These are phyloP conservation scores for Colletotrichum tamarilloi DNA, from an alignment of 2,329 filamentous ascomycete genomes.

Conservation along the genomic window DNA sequence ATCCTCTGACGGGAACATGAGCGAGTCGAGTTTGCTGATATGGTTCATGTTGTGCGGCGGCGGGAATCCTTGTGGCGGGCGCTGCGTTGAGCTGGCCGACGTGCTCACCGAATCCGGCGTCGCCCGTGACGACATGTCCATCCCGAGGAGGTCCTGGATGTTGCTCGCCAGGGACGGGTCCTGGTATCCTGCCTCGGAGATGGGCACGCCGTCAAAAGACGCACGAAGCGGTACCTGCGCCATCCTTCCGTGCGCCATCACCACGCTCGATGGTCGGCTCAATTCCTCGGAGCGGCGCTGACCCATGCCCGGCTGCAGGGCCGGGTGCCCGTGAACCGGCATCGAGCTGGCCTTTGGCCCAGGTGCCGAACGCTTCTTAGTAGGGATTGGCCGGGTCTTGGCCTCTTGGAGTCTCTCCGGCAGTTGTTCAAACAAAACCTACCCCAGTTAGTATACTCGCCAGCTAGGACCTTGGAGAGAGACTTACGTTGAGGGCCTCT, in stretches of 20 bases:
- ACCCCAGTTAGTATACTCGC: slow-evolving; percentile 2
- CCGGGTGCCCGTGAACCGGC: slow-evolving; percentile 42
- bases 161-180: slow-evolving; percentile 51
- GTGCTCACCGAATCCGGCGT: slow-evolving; percentile 57
- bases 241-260: slow-evolving; percentile 39
- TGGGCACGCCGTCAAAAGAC: slow-evolving; percentile 49
- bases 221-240: slow-evolving; percentile 35
- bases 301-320: slow-evolving; percentile 45
- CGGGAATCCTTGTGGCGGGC: slow-evolving; percentile 40
- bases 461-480: not conserved
- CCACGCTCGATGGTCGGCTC: slow-evolving; percentile 43
- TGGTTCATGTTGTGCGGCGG: slow-evolving; percentile 51
- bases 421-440: slow-evolving; percentile 87
- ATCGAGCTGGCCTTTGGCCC: slow-evolving; percentile 49
- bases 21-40: slow-evolving; percentile 77
- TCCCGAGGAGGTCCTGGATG: slow-evolving; percentile 56
- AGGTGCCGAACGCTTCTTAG: slow-evolving; percentile 68
- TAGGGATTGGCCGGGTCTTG: slow-evolving; percentile 51
- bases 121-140: slow-evolving; percentile 56
- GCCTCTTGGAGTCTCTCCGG: slow-evolving; percentile 75
- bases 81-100: slow-evolving; percentile 49
- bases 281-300: slow-evolving; percentile 49
- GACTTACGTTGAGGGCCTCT: slow-evolving; percentile 76
- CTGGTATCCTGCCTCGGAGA: slow-evolving; percentile 45
- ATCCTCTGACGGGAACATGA: slow-evolving; percentile 85